Evolutionary conservation across 2,329 filamentous ascomycete genomes (phyloP).

Genomic region (Ascochyta koolunga): DNA sequence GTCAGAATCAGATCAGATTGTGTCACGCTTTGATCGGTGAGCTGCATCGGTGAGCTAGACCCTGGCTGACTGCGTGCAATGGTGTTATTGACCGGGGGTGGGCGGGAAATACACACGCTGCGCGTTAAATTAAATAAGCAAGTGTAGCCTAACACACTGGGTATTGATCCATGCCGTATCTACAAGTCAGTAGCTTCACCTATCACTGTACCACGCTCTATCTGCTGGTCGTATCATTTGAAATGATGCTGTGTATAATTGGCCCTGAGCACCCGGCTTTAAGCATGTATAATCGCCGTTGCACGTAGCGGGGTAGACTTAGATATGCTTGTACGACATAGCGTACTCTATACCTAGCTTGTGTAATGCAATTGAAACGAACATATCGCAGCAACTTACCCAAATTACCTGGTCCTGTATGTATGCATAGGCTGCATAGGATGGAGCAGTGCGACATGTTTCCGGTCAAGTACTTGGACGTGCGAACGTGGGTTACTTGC

Average conservation of each 20-base stretch:
- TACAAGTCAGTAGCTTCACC: too few relatives aligned
- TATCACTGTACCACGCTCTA: neutral
- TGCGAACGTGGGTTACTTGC: neutral
- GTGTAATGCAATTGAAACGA: neutral
- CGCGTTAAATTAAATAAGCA: neutral
- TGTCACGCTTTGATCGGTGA: conserved; percentile 29
- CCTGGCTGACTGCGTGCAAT: neutral
- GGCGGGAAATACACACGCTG: neutral
- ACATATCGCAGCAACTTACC: neutral
- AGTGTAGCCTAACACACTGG: neutral
- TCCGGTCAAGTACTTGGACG: neutral
- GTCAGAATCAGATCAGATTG: conserved; percentile 24
- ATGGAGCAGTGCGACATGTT: neutral
- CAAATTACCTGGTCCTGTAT: neutral
- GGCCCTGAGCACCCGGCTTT: neutral
- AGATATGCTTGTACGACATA: neutral
- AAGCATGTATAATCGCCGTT: neutral
- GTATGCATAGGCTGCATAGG: neutral
- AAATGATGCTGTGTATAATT: neutral
- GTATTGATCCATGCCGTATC: too few relatives aligned
- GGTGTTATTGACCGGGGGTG: neutral
- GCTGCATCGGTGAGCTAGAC: conserved; percentile 17
- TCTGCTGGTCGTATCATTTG: neutral
- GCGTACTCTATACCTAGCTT: neutral
- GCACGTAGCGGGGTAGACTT: neutral